Base-by-base conservation (phyloP, 768 basidiomycete genomes). In the Suillus subalutaceus region DNA sequence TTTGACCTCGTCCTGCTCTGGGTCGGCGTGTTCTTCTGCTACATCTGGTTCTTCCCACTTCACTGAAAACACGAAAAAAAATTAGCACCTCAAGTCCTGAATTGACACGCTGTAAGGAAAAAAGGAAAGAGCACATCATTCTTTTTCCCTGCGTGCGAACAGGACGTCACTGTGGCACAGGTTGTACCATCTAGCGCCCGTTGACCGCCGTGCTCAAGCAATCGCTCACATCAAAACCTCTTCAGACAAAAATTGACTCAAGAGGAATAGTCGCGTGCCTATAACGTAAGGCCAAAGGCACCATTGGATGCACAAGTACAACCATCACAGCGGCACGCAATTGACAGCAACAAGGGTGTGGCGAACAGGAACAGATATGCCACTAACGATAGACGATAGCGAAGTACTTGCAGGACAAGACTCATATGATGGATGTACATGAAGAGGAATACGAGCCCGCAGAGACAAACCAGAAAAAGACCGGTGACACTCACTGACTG, bases 401-500 rank as follows among this genome's bases (percentile, higher is more conserved):
- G 74, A 73, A 78, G 73, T 77, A 70, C 73, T 76, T 75, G 75
- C 75, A 71, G 63, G 72, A 77, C 75, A 76, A 72, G 71, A 78
- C 72, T 75, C 66, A 78, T 77, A 73, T 70, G 75, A 74, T 77
- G 71, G 75, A 77, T 77, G 67, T 77, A 77, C 70, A 79, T 78
- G 71, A 72, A 71, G 76, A 74, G 71, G 55, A 3, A 56, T 56
- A 56, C 55, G 35, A 38, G 63, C 71, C 67, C 65, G 68, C 59
- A 66, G 63, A 53, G 70, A 71, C 73, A 65, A 67, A 70, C 67
- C 70, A 70, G 66, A 69, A 55, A 53, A 71, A 71, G 57, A 68
- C 77, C 72, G 76, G 72, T 75, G 78, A 81, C 73, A 93, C 92
- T 94, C 90, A 94, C 92, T 88, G 78, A 88, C 85, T 79, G 87